Evolutionary conservation across 2,329 filamentous ascomycete species (phyloP).

Genomic region (Alternaria brassicae): DNA sequence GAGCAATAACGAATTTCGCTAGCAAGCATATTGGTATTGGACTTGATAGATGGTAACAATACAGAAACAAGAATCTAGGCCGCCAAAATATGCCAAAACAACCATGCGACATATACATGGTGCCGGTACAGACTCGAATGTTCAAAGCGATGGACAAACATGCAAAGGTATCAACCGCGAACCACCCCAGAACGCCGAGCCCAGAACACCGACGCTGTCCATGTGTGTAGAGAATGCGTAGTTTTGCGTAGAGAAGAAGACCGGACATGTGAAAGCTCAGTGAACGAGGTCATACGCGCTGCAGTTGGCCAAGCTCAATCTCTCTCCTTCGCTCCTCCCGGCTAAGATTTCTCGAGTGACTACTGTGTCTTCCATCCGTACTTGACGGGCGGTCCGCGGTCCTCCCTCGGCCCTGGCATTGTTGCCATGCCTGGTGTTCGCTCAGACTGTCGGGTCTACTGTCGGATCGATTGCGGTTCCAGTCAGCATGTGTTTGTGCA

Average conservation of each 20-base stretch:
- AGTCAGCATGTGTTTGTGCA: slow-evolving; percentile 27
- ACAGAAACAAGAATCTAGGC: not conserved
- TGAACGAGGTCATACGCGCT: slow-evolving; percentile 10
- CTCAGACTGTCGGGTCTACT: slow-evolving; percentile 39
- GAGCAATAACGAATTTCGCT: not conserved
- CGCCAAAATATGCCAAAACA: not conserved
- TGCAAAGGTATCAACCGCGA: slow-evolving; percentile 8
- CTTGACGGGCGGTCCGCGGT: slow-evolving; percentile 36
- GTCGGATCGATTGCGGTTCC: slow-evolving; percentile 31
- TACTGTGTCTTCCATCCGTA: slow-evolving; percentile 29
- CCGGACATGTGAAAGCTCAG: not conserved
- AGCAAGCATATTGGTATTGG: not conserved
- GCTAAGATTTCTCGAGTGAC: slow-evolving; percentile 45
- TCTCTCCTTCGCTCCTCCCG: slow-evolving; percentile 51
- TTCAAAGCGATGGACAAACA: not conserved
- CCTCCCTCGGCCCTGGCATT: slow-evolving; percentile 42
- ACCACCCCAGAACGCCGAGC: slow-evolving; percentile 15
- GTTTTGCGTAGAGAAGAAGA: not conserved
- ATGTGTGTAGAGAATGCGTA: slow-evolving; percentile 11
- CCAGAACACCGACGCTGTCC: slow-evolving; percentile 20
- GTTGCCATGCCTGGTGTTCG: slow-evolving; percentile 40
- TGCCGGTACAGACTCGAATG: not conserved
- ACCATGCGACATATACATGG: slow-evolving; percentile 6
- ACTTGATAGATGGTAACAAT: not conserved
- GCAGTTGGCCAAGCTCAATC: slow-evolving; percentile 48